phyloP scores from a whole-genome alignment of 148 eudicot genomes.

The Cornus controversa region DNA sequence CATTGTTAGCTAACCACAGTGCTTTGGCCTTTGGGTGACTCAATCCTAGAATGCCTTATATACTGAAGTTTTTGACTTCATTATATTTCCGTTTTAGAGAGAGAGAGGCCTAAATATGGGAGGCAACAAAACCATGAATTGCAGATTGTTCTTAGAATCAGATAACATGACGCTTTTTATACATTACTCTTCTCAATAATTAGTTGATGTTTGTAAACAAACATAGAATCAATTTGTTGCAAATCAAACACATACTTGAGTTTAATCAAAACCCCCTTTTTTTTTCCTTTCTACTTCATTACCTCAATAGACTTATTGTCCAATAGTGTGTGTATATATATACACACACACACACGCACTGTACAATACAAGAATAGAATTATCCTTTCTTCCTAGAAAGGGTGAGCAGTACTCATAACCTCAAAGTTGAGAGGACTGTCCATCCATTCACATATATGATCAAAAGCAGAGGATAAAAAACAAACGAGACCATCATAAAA shows the following conservation, averaged over 20 bases:
- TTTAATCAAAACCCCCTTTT: too few relatives aligned
- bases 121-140: slow-evolving; percentile 2
- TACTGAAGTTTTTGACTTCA: slow-evolving; percentile 1
- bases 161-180: neutral
- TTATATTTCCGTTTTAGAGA: neutral
- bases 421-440: neutral
- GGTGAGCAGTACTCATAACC: neutral
- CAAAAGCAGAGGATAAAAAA: neutral
- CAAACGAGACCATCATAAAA: neutral
- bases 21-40: neutral
- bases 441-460: neutral
- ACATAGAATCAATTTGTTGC: too few relatives aligned
- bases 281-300: too few relatives aligned
- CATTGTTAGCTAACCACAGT: slow-evolving; percentile 12
- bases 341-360: too few relatives aligned
- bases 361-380: too few relatives aligned
- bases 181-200: too few relatives aligned
- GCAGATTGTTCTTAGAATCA: neutral
- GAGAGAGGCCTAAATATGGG: slow-evolving; percentile 5
- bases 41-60: neutral
- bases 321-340: too few relatives aligned
- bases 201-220: too few relatives aligned
- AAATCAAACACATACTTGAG: too few relatives aligned
- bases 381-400: neutral
- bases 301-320: too few relatives aligned